A percentile compares a stretch with the other conserved stretches of the same genome.
phyloP scores from a whole-genome alignment of 805 yeast genomes.

The Barnettozyma populi region DNA sequence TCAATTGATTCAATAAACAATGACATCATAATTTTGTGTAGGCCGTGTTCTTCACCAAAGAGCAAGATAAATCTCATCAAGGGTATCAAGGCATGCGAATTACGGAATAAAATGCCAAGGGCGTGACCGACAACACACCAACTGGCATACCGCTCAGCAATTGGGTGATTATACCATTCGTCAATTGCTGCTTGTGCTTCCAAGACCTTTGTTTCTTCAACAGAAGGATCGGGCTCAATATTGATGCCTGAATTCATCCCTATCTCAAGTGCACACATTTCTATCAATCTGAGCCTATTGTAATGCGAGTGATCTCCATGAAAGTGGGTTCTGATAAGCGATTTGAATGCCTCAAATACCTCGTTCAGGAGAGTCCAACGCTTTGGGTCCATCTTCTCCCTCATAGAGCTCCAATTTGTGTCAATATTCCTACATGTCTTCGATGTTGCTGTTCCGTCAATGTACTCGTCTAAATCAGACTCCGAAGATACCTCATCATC shows the following conservation, averaged over 20 bases:
- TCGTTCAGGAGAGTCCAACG: conserved; percentile 5
- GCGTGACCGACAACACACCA: conserved; percentile 17
- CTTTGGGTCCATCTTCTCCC: conserved; percentile 1
- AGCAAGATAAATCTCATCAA: conserved; percentile 3
- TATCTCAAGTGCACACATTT: conserved; percentile 9
- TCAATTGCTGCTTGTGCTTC: conserved; percentile 1
- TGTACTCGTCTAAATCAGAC: neutral
- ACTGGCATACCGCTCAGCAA: conserved; percentile 2
- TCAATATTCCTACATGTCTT: neutral
- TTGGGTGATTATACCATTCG: conserved; percentile 9
- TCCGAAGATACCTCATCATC: neutral
- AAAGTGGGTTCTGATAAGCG: neutral
- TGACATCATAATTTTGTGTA: conserved; percentile 1
- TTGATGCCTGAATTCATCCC: conserved; percentile 10
- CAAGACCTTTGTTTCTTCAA: conserved; percentile 7
- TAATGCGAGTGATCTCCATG: neutral
- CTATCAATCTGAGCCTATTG: conserved; percentile 4
- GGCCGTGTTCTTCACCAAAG: neutral
- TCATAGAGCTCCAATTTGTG: conserved; percentile 1
- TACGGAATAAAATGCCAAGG: conserved; percentile 9
- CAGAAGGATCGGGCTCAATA: neutral
- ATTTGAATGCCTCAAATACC: conserved; percentile 1
- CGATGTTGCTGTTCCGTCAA: neutral
- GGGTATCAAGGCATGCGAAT: conserved; percentile 3
- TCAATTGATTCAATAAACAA: neutral